Conservation (phyloP, 257 asterid species). For the Solanum phureja region DNA sequence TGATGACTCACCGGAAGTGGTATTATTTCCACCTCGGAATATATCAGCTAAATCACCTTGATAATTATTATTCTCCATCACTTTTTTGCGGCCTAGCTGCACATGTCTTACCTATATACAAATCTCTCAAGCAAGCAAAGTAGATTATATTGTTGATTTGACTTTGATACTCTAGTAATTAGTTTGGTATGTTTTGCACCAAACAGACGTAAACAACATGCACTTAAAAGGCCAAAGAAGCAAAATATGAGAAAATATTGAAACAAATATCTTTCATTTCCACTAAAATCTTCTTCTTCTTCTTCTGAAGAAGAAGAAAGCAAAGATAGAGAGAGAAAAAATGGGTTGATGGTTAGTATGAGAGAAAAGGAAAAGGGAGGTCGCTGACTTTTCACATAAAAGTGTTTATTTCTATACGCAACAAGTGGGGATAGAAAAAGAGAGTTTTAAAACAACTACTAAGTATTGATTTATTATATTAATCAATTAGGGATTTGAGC, state of each 20-base stretch:
- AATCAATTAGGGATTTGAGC: constrained; percentile 22
- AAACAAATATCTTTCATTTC: not conserved
- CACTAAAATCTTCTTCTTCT: not conserved
- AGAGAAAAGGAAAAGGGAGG: constrained; percentile 1
- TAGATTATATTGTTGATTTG: not conserved
- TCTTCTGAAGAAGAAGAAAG: not conserved
- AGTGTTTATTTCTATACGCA: constrained; percentile 38
- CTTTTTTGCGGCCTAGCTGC: constrained; percentile 22
- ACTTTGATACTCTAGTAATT: not conserved
- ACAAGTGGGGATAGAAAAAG: constrained; percentile 11
- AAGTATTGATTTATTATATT: constrained; percentile 4
- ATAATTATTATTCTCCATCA: constrained; percentile 41
- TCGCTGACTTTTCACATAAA: constrained; percentile 65
- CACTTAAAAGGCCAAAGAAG: constrained; percentile 7
- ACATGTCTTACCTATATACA: constrained; percentile 8
- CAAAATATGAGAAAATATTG: not conserved
- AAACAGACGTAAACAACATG: constrained; percentile 22
- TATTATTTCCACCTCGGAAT: constrained; percentile 26
- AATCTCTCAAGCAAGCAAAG: not conserved
- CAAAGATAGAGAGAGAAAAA: constrained; percentile 6
- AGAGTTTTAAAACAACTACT: not conserved
- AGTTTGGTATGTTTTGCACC: constrained; percentile 10
- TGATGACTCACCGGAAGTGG: not conserved
- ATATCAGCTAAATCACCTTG: constrained; percentile 84
- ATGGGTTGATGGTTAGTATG: not conserved